Percentiles rank a stretch among this genome's conserved stretches.
Conservation (phyloP, 371 early-diverging fungal species). For the Lichtheimia corymbifera region DNA sequence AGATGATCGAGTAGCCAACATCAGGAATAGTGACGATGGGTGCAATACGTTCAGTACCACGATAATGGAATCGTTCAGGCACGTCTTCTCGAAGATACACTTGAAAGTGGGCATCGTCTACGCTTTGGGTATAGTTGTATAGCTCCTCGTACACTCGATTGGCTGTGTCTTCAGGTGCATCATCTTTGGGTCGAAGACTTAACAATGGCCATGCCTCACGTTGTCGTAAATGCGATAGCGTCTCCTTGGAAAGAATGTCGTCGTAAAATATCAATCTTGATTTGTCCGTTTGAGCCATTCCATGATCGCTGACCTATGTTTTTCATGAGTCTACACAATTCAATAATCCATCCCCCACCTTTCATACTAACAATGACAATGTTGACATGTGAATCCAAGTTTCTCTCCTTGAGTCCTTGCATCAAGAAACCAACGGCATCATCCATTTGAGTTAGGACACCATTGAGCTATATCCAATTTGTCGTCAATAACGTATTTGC, state of each 20-base stretch:
- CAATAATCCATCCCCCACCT: not conserved
- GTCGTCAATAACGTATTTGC: not conserved
- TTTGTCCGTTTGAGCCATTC: conserved; percentile 75
- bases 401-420: conserved; percentile 54
- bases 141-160: conserved; percentile 32
- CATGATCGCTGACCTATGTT: conserved; percentile 81
- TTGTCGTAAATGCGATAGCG: conserved; percentile 25
- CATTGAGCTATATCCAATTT: conserved; percentile 48
- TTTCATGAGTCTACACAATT: not conserved
- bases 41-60: conserved; percentile 62
- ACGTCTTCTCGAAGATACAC: conserved; percentile 70
- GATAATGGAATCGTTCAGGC: conserved; percentile 67
- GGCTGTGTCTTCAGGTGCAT: conserved; percentile 27
- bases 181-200: conserved; percentile 48
- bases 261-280: conserved; percentile 73
- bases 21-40: conserved; percentile 78
- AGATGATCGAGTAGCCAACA: conserved; percentile 57
- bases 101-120: conserved; percentile 51
- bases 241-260: conserved; percentile 53
- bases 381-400: conserved; percentile 68
- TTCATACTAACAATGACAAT: conserved; percentile 70
- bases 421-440: conserved; percentile 62
- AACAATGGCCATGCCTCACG: conserved; percentile 43
- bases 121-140: conserved; percentile 35
- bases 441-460: conserved; percentile 68